phyloP scores from a whole-genome alignment of 2,329 filamentous ascomycete genomes.

The Fusarium proliferatum region DNA sequence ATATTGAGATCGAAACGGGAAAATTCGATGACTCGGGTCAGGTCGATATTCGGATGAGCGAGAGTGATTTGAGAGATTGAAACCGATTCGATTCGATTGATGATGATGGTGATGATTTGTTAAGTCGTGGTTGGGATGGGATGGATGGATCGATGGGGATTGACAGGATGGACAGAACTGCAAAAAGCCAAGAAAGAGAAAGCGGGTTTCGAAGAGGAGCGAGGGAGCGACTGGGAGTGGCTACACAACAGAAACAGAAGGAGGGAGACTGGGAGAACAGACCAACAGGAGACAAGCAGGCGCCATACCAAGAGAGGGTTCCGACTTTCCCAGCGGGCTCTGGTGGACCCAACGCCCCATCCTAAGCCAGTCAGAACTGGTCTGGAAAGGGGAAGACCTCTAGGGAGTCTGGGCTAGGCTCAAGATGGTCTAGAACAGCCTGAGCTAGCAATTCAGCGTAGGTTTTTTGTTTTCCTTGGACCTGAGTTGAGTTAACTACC shows the following conservation, averaged over 20 bases:
- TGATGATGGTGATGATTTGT: constrained; percentile 12
- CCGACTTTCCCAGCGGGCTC: constrained; percentile 20
- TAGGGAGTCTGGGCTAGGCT: constrained; percentile 17
- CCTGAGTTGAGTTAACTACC: constrained; percentile 1
- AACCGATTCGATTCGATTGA: constrained; percentile 3
- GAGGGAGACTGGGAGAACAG: constrained; percentile 24
- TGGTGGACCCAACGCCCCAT: neutral
- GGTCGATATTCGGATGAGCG: constrained; percentile 6
- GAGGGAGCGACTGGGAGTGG: constrained; percentile 37
- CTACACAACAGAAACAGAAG: constrained; percentile 19
- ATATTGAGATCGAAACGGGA: neutral
- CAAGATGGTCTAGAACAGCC: constrained; percentile 2
- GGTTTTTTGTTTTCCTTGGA: constrained; percentile 28
- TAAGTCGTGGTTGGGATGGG: constrained; percentile 27
- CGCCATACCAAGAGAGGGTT: constrained; percentile 28
- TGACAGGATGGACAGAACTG: constrained; percentile 34
- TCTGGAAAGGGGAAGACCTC: constrained; percentile 32
- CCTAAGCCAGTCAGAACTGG: constrained; percentile 12
- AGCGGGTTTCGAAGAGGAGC: constrained; percentile 37
- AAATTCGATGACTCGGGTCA: neutral
- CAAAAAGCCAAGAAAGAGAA: constrained; percentile 39
- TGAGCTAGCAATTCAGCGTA: constrained; percentile 6
- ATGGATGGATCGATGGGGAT: constrained; percentile 33
- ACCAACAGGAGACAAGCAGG: constrained; percentile 40
- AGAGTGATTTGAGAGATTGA: constrained; percentile 10